phyloP scores from a whole-genome alignment of 768 basidiomycete genomes.

The Lepiota brunneoincarnata region DNA sequence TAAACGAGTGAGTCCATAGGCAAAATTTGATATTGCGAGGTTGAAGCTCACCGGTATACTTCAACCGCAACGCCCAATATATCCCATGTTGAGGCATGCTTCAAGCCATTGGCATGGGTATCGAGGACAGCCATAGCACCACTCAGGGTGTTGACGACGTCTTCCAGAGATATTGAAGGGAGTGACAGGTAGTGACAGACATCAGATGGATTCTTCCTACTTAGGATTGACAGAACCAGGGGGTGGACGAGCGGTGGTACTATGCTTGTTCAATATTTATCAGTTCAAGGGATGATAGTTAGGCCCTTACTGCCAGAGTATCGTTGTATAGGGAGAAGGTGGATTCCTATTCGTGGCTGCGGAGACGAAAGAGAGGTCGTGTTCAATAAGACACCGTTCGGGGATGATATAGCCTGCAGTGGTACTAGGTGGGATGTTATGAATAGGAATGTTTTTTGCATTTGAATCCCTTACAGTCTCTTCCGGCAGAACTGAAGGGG shows the following conservation, averaged over 20 bases:
- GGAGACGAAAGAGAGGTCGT: constrained; percentile 45
- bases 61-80: constrained; percentile 46
- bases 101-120: constrained; percentile 31
- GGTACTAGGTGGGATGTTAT: constrained; percentile 45
- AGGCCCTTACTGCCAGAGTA: background rate
- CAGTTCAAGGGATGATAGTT: background rate
- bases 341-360: constrained; percentile 36
- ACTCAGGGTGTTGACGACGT: constrained; percentile 45
- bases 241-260: constrained; percentile 21
- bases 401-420: constrained; percentile 51
- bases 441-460: constrained; percentile 2
- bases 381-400: constrained; percentile 56
- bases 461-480: constrained; percentile 43
- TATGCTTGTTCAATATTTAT: background rate
- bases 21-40: background rate
- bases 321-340: constrained; percentile 38
- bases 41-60: constrained; percentile 42
- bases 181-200: constrained; percentile 53
- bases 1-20: constrained; percentile 1
- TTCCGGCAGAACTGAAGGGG: constrained; percentile 37
- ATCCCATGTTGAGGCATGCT: constrained; percentile 25
- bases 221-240: constrained; percentile 42
- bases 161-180: constrained; percentile 35
- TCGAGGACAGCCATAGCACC: constrained; percentile 47
- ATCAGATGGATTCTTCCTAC: constrained; percentile 55